These are phyloP conservation scores for Backusella westeae DNA, from an alignment of 192 early-diverging fungal species.

Conservation along the genomic window DNA sequence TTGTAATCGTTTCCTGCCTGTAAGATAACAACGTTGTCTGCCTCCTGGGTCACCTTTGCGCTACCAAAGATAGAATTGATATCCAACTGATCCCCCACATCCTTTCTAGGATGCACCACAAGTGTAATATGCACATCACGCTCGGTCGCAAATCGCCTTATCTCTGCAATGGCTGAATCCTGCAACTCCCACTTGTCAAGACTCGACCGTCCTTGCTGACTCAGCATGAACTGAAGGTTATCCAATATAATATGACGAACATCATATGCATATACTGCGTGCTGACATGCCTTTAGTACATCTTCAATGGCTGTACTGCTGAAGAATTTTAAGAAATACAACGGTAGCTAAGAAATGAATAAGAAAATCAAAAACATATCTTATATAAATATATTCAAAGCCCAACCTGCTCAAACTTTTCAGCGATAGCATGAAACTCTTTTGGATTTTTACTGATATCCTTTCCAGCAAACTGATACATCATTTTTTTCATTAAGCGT, in stretches of 20 bases:
- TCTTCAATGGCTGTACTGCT: conserved; percentile 65
- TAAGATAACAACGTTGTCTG: conserved; percentile 71
- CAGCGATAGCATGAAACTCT: conserved; percentile 57
- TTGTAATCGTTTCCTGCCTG: conserved; percentile 37
- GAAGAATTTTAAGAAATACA: conserved; percentile 75
- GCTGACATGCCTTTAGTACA: conserved; percentile 63
- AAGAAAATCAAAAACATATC: neutral
- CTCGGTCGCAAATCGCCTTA: conserved; percentile 65
- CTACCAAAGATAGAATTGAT: conserved; percentile 71
- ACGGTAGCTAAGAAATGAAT: conserved; percentile 44
- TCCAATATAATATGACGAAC: conserved; percentile 72
- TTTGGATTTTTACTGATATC: conserved; percentile 46
- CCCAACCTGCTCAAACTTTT: conserved; percentile 58
- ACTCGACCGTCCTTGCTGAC: conserved; percentile 53
- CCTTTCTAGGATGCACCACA: conserved; percentile 72
- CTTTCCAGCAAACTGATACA: conserved; percentile 60
- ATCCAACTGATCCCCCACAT: conserved; percentile 52
- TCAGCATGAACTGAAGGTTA: conserved; percentile 77
- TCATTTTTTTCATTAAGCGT: conserved; percentile 64
- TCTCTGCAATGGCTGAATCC: conserved; percentile 58
- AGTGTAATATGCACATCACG: conserved; percentile 70
- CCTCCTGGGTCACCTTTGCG: conserved; percentile 75
- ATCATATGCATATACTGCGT: conserved; percentile 67
- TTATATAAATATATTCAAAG: neutral
- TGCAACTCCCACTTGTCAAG: conserved; percentile 70